phyloP scores from a whole-genome alignment of 2,329 filamentous ascomycete species.

The Aaosphaeria pasadenensis region DNA sequence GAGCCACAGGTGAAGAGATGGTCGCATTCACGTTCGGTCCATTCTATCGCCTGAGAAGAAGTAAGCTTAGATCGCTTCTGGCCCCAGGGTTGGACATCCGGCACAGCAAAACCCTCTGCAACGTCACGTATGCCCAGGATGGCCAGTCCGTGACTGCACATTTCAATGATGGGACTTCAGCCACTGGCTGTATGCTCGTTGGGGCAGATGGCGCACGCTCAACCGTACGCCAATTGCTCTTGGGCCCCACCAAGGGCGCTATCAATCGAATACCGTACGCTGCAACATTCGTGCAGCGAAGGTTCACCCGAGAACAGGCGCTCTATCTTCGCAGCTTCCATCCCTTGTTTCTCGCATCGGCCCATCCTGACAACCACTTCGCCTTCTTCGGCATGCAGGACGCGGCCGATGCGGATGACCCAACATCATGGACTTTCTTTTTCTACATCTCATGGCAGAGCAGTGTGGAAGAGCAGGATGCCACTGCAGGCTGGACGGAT shows the following conservation, averaged over 20 bases:
- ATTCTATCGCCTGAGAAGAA: conserved; percentile 36
- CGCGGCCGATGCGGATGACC: conserved; percentile 34
- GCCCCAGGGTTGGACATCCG: conserved; percentile 26
- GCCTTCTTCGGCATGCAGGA: conserved; percentile 48
- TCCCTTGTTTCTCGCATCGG: conserved; percentile 42
- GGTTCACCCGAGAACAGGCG: conserved; percentile 43
- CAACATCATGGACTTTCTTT: conserved; percentile 45
- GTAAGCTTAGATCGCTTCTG: conserved; percentile 31
- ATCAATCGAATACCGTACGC: conserved; percentile 43
- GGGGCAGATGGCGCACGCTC: conserved; percentile 38
- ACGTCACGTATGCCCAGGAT: conserved; percentile 31
- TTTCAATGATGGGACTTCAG: conserved; percentile 30
- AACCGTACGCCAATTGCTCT: conserved; percentile 24
- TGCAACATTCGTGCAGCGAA: conserved; percentile 45
- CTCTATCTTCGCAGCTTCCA: conserved; percentile 44
- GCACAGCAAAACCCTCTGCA: conserved; percentile 38
- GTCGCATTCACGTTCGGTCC: conserved; percentile 29
- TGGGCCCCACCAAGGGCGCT: conserved; percentile 20
- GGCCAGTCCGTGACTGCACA: conserved; percentile 32
- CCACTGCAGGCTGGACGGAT: conserved; percentile 32
- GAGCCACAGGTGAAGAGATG: conserved; percentile 33
- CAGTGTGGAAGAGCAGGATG: conserved; percentile 40
- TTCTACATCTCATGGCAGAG: conserved; percentile 49
- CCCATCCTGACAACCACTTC: conserved; percentile 45
- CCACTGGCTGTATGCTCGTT: conserved; percentile 30